These are phyloP conservation scores for Tolypocladium ophioglossoides DNA, from an alignment of 2,329 filamentous ascomycete species.

Conservation along the genomic window DNA sequence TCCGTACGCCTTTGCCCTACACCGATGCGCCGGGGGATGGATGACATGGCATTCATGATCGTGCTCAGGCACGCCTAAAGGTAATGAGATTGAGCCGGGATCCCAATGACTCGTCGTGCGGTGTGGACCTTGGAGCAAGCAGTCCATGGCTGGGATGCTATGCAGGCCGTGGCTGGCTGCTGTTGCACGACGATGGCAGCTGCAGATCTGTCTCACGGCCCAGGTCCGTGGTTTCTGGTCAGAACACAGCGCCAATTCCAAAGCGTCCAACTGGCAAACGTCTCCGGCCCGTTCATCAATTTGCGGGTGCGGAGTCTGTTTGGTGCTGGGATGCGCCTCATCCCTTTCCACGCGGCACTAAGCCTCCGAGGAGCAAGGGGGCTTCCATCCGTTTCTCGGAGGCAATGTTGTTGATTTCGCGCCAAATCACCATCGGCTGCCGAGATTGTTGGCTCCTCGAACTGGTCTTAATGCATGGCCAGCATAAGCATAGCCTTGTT, in stretches of 20 bases:
- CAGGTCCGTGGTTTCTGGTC: not conserved
- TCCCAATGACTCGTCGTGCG: not conserved
- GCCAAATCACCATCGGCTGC: not conserved
- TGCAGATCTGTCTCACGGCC: not conserved
- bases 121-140: not conserved
- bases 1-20: not conserved
- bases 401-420: not conserved
- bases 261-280: not conserved
- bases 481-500: not conserved
- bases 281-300: not conserved
- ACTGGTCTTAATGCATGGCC: not conserved
- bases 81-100: not conserved
- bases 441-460: not conserved
- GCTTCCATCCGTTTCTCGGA: not conserved
- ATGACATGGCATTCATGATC: not conserved
- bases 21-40: not conserved
- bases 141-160: not conserved
- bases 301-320: not conserved
- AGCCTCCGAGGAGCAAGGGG: not conserved
- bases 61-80: not conserved
- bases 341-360: not conserved
- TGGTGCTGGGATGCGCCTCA: not conserved
- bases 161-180: not conserved
- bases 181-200: not conserved
- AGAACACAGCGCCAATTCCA: not conserved